Evolutionary conservation across 2,329 filamentous ascomycete genomes (phyloP), one percentile per base, ranked within the genome.

Genomic region (Exophiala viscosa): DNA sequence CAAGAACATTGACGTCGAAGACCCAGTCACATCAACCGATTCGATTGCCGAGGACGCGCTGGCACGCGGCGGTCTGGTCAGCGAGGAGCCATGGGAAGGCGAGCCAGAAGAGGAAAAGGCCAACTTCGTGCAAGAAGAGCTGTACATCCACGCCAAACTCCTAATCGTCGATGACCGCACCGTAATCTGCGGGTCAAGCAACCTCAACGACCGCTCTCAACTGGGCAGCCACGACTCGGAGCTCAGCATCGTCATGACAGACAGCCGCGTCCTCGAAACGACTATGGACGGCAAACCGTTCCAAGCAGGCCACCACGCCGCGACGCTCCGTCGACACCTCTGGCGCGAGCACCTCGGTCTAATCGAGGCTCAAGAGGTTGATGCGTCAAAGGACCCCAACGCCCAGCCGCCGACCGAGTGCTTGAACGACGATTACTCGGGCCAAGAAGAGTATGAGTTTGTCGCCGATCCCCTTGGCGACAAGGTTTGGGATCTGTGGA

Each of bases 61-160:
- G 89, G 79, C 87, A 17, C 81, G 80, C 60, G 73, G 84, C 67
- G 68, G 81, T 67, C 74, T 78, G 77, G 70, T 82, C 64, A 78
- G 77, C 3, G 84, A 88, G 8, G 88, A 95, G 68, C 64, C 73
- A 1, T 96, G 90, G 88, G 86, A 91, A 13, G 86, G 88, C 13
- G 73, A 86, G 3, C 73, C 83, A 0, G 81, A 92, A 61, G 81
- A 82, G 1, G 93, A 97, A 69, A 86, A 90, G 52, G 80, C 86
- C 48, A 89, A 95, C 66, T 62, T 60, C 14, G 86, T 97, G 54
- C 92, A 96, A 67, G 93, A 99, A 68, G 92, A 99, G 69, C 80
- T 97, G 1, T 99, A 99, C 68, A 86, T 97, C 43, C 93, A 99
- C 69, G 87, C 84, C 23, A 99, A 97, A 73, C 78, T 96, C 33